These are phyloP conservation scores for Aspergillus sp. DNA, from an alignment of 2,329 filamentous ascomycete species.

Conservation along the genomic window DNA sequence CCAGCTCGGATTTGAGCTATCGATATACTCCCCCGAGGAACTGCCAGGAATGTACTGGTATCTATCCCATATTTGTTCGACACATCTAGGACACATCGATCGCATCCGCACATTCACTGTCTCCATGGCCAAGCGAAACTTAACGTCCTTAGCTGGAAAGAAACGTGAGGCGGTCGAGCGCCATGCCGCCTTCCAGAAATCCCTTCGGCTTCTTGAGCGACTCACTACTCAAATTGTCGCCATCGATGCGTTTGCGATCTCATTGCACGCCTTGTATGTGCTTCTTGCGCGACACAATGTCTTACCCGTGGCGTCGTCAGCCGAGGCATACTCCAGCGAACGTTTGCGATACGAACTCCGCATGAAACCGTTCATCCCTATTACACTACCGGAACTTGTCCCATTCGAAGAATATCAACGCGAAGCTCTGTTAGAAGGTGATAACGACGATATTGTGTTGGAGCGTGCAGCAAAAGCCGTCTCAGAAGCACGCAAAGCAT, in stretches of 20 bases:
- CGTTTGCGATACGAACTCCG: slow-evolving; percentile 74
- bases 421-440: slow-evolving; percentile 42
- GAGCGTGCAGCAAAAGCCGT: slow-evolving; percentile 40
- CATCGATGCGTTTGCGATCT: slow-evolving; percentile 54
- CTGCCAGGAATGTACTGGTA: slow-evolving; percentile 90
- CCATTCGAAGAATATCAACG: slow-evolving; percentile 60
- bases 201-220: slow-evolving; percentile 56
- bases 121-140: slow-evolving; percentile 28
- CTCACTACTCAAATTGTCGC: slow-evolving; percentile 65
- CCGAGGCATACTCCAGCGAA: slow-evolving; percentile 64
- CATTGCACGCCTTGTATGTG: slow-evolving; percentile 62
- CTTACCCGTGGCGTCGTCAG: slow-evolving; percentile 48
- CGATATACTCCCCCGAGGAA: slow-evolving; percentile 84
- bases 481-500: slow-evolving; percentile 41
- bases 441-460: slow-evolving; percentile 41
- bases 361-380: slow-evolving; percentile 76
- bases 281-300: slow-evolving; percentile 59
- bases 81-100: slow-evolving; percentile 67
- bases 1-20: slow-evolving; percentile 90
- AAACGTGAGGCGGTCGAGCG: slow-evolving; percentile 21
- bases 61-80: slow-evolving; percentile 69
- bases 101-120: slow-evolving; percentile 68
- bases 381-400: slow-evolving; percentile 68
- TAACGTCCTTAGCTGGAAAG: slow-evolving; percentile 15
- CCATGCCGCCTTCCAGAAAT: slow-evolving; percentile 35